phyloP scores from a whole-genome alignment of 768 basidiomycete species.

The Russula vinacea region DNA sequence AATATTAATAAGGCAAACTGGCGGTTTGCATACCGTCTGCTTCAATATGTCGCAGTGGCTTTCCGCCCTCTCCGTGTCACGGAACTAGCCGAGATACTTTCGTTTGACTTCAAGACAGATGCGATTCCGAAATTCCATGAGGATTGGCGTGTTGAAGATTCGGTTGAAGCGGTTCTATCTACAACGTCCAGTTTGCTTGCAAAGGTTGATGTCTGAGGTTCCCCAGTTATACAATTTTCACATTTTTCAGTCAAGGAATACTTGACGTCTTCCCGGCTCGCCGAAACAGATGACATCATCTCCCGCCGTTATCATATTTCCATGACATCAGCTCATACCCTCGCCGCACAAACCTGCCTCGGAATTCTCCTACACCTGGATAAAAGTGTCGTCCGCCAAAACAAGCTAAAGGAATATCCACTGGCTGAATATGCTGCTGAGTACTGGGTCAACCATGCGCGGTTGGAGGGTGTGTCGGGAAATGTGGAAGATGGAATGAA shows the following conservation, averaged over 20 bases:
- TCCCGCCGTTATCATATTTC: background rate
- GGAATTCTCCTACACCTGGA: conserved; percentile 1
- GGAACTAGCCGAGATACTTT: background rate
- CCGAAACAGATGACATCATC: background rate
- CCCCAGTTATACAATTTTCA: conserved; percentile 1
- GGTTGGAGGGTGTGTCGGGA: background rate
- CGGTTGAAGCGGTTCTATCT: background rate
- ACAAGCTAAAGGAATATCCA: background rate
- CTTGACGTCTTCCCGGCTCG: conserved; percentile 6
- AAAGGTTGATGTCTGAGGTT: background rate
- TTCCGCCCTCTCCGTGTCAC: background rate
- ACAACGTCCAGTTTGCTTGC: background rate
- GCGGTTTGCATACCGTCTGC: background rate
- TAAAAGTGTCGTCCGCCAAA: background rate
- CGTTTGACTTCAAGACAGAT: background rate
- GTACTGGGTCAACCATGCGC: conserved; percentile 9
- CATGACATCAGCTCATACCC: background rate
- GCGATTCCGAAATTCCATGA: background rate
- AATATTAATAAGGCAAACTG: background rate
- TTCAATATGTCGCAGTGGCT: conserved; percentile 8
- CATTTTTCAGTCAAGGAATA: conserved; percentile 13
- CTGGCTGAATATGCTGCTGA: conserved; percentile 2
- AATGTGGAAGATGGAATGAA: background rate
- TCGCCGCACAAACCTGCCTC: background rate
- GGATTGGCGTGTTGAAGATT: background rate